Base-by-base conservation (phyloP, 2,329 filamentous ascomycete species). In the Pyrenophora teres region DNA sequence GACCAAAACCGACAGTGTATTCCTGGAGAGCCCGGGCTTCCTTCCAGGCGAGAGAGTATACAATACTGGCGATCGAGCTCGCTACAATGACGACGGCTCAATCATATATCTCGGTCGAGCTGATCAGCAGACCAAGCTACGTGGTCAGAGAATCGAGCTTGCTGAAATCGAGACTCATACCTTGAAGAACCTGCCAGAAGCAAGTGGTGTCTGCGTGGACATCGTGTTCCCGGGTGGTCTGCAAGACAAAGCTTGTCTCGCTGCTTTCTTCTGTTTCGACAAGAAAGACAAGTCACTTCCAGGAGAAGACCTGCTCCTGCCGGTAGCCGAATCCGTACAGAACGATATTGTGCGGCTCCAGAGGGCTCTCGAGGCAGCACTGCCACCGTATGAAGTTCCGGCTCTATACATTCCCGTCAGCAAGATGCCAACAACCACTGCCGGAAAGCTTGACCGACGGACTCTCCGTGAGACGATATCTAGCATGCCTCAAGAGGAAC, bases 91-190 rank as follows among this genome's bases (percentile, higher is more conserved):
- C 5, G 41, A 49, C 25, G 57, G 56, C 13, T 13, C 37, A 3
- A 10, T 60, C 16, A 31, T 23, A 5, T 54, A 41, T 18, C 18
- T 43, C n/a, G 40, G 37, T 19, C 37, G 37, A 40, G 37, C 37
- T 40, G 37, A 40, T 15, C 37, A 40, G 37, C 37, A 40, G 40
- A 32, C 56, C 44, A 64, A 65, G 53, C 63, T 76, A 35, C 73
- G 59, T 36, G 63, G 63, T 8, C 63, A 66, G 44, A 57, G 63
- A 21, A 58, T 66, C 32, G 61, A 66, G 41, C 47, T 64, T 12
- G 40, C 48, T 7, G 63, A 40, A 25, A 40, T 40, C 10, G 37
- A 40, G 37, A 25, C 37, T 27, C 37, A 40, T 40, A 40, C 37
- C 8, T 40, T 40, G 37, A 40, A n/a, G 21, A 40, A 40, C 19